Conservation (phyloP, 1,284 basidiomycete genomes). For the Ustilago lituana region DNA sequence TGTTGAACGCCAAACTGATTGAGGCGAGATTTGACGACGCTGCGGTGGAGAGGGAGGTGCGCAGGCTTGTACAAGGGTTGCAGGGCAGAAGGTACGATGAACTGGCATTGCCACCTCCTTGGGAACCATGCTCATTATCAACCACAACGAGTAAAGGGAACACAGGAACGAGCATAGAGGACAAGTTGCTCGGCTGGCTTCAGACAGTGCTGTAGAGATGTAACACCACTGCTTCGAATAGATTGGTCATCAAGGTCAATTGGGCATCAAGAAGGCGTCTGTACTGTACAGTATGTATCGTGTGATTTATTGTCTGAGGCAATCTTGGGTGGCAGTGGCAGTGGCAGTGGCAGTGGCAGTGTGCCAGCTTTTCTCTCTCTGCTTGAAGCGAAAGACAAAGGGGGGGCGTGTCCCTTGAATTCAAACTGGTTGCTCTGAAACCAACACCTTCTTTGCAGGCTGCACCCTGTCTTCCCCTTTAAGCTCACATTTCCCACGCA, state of each 20-base stretch:
- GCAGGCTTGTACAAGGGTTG: slow-evolving; percentile 12
- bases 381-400: neutral
- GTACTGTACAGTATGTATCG: too few species aligned
- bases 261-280: too few species aligned
- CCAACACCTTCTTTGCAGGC: neutral
- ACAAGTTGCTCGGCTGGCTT: slow-evolving; percentile 20
- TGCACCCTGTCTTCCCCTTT: neutral
- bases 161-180: neutral
- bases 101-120: slow-evolving; percentile 41
- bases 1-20: slow-evolving; percentile 36
- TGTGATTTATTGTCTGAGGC: too few species aligned
- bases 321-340: too few species aligned
- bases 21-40: slow-evolving; percentile 21
- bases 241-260: too few species aligned
- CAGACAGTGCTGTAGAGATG: slow-evolving; percentile 22
- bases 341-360: too few species aligned
- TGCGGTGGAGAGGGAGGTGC: slow-evolving; percentile 16
- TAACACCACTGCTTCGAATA: neutral
- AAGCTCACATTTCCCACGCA: too few species aligned
- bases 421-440: slow-evolving; percentile 5
- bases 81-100: slow-evolving; percentile 45
- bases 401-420: neutral
- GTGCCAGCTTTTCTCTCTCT: too few species aligned
- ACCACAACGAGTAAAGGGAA: neutral
- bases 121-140: slow-evolving; percentile 19